These are phyloP conservation scores for Quercus rubra DNA, from an alignment of 306 rosid species.

Conservation along the genomic window DNA sequence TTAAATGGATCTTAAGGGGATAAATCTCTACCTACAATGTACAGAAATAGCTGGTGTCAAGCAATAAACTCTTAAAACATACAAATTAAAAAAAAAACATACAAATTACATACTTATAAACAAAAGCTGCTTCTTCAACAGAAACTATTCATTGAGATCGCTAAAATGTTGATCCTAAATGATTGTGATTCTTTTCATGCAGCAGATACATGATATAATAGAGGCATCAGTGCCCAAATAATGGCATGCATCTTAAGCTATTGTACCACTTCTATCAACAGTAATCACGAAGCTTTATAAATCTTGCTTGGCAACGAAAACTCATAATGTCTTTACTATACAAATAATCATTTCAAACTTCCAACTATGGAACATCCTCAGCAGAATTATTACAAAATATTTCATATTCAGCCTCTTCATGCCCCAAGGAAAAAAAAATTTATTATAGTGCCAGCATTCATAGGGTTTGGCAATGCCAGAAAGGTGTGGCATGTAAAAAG, in stretches of 20 bases:
- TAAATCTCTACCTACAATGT: constrained; percentile 73
- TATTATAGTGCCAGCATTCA: background rate
- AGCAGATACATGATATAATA: background rate
- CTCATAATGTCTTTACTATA: background rate
- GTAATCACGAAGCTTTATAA: background rate
- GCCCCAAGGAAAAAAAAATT: background rate
- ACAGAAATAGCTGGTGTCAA: constrained; percentile 29
- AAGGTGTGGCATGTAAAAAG: background rate
- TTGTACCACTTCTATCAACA: background rate
- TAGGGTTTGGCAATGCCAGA: background rate
- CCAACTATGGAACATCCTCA: background rate
- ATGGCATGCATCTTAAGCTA: background rate
- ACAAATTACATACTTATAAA: background rate
- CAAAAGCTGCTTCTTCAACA: background rate
- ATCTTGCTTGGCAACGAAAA: background rate
- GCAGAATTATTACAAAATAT: background rate
- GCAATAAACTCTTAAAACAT: constrained; percentile 5
- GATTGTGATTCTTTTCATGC: background rate
- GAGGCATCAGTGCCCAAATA: background rate
- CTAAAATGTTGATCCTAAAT: background rate
- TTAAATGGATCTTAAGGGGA: constrained; percentile 97
- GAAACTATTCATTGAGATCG: background rate
- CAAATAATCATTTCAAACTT: background rate
- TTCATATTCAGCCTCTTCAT: background rate
- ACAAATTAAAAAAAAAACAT: background rate